A percentile compares a stretch with the other conserved stretches of the same genome.
Evolutionary conservation across 805 yeast genomes (phyloP).

Genomic region (Hanseniaspora clermontiae): DNA sequence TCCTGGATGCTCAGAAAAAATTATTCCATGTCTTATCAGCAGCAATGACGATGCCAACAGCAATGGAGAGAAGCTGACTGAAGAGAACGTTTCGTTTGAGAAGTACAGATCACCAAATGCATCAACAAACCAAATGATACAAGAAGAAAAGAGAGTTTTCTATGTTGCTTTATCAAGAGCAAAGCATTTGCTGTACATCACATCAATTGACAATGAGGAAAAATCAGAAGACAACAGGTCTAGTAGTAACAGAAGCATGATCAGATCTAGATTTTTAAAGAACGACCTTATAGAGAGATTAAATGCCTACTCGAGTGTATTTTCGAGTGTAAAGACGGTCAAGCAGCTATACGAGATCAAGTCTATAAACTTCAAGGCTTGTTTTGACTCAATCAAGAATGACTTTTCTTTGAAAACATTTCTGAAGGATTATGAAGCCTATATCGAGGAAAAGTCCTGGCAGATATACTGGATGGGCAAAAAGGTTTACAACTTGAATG

Average conservation of each 20-base stretch:
- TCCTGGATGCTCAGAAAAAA: constrained; percentile 56
- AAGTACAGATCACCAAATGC: constrained; percentile 13
- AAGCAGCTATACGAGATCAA: constrained; percentile 19
- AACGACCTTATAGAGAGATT: constrained; percentile 21
- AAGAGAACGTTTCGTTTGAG: constrained; percentile 13
- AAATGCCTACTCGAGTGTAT: constrained; percentile 22
- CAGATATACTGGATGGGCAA: constrained; percentile 24
- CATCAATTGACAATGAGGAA: constrained; percentile 20
- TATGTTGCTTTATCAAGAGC: constrained; percentile 88
- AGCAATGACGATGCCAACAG: constrained; percentile 22
- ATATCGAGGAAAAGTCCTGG: constrained; percentile 22
- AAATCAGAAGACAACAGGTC: constrained; percentile 10
- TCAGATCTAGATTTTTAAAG: constrained; percentile 22
- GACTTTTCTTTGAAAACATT: constrained; percentile 21
- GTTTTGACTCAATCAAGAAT: constrained; percentile 2
- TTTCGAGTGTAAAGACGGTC: constrained; percentile 19
- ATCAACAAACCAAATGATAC: constrained; percentile 25
- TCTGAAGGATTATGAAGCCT: constrained; percentile 22
- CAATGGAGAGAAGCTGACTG: constrained; percentile 23
- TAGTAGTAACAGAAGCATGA: constrained; percentile 14
- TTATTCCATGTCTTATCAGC: constrained; percentile 50
- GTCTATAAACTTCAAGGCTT: constrained; percentile 1
- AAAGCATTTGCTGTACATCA: constrained; percentile 40
- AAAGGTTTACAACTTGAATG: constrained; percentile 17
- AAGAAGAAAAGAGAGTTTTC: constrained; percentile 74